phyloP scores from a whole-genome alignment of 441 rosid genomes.

The Pelargonium citronellum region DNA sequence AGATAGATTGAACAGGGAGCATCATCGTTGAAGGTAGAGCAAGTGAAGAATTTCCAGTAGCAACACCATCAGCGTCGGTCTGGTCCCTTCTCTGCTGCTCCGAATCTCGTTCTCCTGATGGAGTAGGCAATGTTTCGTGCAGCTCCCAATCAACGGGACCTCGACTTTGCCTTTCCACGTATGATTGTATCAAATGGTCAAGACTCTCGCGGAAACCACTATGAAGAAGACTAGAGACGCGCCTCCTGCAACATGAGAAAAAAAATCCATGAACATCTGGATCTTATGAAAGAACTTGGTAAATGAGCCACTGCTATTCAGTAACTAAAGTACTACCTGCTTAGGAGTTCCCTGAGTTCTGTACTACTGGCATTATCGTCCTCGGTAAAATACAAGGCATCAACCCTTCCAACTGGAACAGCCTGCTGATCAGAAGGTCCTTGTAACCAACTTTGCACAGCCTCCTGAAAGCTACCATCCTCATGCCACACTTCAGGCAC shows the following conservation, averaged over 20 bases:
- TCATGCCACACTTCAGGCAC: constrained; percentile 36
- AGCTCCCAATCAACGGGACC: constrained; percentile 59
- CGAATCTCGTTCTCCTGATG: constrained; percentile 37
- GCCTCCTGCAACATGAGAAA: constrained; percentile 56
- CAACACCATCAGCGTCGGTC: constrained; percentile 39
- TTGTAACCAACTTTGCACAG: constrained; percentile 49
- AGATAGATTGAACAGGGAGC: constrained; percentile 44
- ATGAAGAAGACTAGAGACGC: constrained; percentile 82
- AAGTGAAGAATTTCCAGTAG: constrained; percentile 37
- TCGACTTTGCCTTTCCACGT: constrained; percentile 77
- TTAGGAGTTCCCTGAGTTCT: constrained; percentile 78
- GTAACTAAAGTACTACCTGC: constrained; percentile 44
- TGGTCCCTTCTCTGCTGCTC: constrained; percentile 50
- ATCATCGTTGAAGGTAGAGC: constrained; percentile 42
- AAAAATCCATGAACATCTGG: constrained; percentile 16
- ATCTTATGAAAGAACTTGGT: constrained; percentile 7
- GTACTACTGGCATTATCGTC: constrained; percentile 52
- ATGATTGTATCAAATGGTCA: constrained; percentile 73
- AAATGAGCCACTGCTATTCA: background rate
- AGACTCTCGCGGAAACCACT: constrained; percentile 89
- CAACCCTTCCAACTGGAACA: constrained; percentile 40
- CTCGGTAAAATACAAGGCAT: constrained; percentile 44
- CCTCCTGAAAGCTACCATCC: constrained; percentile 43
- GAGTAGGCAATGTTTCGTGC: constrained; percentile 42
- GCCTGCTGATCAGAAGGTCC: constrained; percentile 45